phyloP scores from a whole-genome alignment of 2,329 filamentous ascomycete species.

The Fusarium temperatum region DNA sequence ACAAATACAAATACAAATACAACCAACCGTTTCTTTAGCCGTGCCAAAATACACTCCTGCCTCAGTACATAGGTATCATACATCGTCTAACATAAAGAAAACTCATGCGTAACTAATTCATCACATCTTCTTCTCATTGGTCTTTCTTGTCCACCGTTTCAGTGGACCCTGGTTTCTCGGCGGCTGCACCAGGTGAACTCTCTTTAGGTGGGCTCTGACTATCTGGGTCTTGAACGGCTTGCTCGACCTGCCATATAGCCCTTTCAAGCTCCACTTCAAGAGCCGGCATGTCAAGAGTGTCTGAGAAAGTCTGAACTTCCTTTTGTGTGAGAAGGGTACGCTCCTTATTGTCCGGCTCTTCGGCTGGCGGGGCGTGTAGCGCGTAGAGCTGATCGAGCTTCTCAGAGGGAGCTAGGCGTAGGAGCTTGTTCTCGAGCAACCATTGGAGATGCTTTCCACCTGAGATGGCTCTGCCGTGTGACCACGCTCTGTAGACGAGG shows the following conservation, averaged over 20 bases:
- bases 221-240: slow-evolving; percentile 53
- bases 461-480: slow-evolving; percentile 85
- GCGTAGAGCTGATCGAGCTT: slow-evolving; percentile 79
- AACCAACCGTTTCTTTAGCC: slow-evolving; percentile 8
- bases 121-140: slow-evolving; percentile 25
- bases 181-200: slow-evolving; percentile 21
- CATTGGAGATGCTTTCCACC: slow-evolving; percentile 88
- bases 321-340: slow-evolving; percentile 57
- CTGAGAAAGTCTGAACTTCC: slow-evolving; percentile 66
- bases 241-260: slow-evolving; percentile 78
- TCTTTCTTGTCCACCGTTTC: slow-evolving; percentile 23
- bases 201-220: slow-evolving; percentile 14
- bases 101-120: slow-evolving; percentile 1
- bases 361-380: slow-evolving; percentile 49
- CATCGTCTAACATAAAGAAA: slow-evolving; percentile 28
- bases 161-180: slow-evolving; percentile 18
- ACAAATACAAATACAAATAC: slow-evolving; percentile 14
- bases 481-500: slow-evolving; percentile 89
- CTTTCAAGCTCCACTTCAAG: slow-evolving; percentile 78
- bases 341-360: slow-evolving; percentile 42
- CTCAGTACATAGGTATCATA: slow-evolving; percentile 36
- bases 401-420: slow-evolving; percentile 71
- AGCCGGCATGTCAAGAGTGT: slow-evolving; percentile 72
- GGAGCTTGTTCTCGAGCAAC: slow-evolving; percentile 76
- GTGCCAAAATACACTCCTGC: slow-evolving; percentile 11